Percentiles rank a stretch among this genome's conserved stretches.
phyloP scores from a whole-genome alignment of 768 basidiomycete genomes.

The Cystobasidium tubakii region DNA sequence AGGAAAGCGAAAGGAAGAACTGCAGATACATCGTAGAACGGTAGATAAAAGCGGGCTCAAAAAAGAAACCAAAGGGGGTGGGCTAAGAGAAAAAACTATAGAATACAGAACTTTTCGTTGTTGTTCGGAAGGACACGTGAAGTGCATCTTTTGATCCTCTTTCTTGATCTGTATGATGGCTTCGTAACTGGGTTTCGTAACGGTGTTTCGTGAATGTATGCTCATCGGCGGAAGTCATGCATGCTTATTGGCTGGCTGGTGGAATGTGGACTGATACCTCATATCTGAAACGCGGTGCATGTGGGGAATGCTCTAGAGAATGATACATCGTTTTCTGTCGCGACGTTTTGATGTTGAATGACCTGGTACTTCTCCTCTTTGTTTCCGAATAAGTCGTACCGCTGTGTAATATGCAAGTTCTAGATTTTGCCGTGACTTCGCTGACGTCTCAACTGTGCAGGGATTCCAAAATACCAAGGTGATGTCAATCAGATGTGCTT shows the following conservation, averaged over 20 bases:
- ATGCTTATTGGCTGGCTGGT: background rate
- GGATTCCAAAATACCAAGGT: too few species aligned
- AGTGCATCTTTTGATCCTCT: too few species aligned
- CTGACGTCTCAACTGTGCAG: conserved; percentile 72
- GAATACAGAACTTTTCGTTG: background rate
- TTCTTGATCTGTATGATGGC: too few species aligned
- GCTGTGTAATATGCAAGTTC: conserved; percentile 69
- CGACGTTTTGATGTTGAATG: background rate
- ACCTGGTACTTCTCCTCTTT: conserved; percentile 9
- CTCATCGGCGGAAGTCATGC: background rate
- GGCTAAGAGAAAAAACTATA: too few species aligned
- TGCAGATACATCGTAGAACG: too few species aligned
- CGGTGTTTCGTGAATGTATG: conserved; percentile 1
- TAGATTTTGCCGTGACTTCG: conserved; percentile 87
- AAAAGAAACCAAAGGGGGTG: too few species aligned
- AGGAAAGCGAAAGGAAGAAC: too few species aligned
- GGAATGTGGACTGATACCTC: too few species aligned
- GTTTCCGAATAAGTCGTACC: conserved; percentile 36
- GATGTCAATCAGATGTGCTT: too few species aligned
- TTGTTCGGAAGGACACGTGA: too few species aligned
- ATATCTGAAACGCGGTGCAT: too few species aligned
- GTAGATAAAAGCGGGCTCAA: too few species aligned
- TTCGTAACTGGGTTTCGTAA: background rate
- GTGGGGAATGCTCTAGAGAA: conserved; percentile 33
- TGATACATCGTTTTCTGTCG: conserved; percentile 35